Conservation (phyloP, 805 yeast genomes). For the Nakazawaea wyomingensis region DNA sequence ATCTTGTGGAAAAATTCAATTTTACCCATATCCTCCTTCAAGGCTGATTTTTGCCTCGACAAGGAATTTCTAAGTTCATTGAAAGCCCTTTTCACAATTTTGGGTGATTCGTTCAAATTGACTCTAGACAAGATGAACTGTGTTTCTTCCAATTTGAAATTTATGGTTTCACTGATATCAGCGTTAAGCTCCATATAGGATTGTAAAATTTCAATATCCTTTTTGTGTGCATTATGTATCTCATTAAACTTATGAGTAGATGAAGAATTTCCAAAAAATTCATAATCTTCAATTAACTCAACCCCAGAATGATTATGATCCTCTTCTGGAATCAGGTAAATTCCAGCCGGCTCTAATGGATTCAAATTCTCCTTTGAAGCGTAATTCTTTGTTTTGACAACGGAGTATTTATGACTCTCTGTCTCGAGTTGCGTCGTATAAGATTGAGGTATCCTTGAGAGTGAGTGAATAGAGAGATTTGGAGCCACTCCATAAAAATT, state of each 20-base stretch:
- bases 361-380: conserved; percentile 7
- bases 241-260: conserved; percentile 25
- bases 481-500: conserved; percentile 8
- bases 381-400: neutral
- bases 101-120: neutral
- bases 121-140: neutral
- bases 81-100: neutral
- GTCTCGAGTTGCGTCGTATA: conserved; percentile 25
- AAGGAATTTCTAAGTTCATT: neutral
- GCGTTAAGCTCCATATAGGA: neutral
- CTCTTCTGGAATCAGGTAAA: neutral
- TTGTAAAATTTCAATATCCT: neutral
- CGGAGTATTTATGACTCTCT: neutral
- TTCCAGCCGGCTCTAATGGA: conserved; percentile 9
- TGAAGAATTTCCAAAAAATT: neutral
- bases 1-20: neutral
- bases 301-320: neutral
- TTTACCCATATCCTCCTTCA: neutral
- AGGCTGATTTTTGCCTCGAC: neutral
- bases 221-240: neutral
- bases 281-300: neutral
- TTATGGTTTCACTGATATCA: neutral
- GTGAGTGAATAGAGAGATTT: conserved; percentile 15
- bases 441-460: conserved; percentile 18
- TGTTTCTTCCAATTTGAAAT: neutral